Evolutionary conservation across 2,329 filamentous ascomycete species (phyloP), one percentile per base, ranked within the genome.

Genomic region (Xylaria polymorpha): DNA sequence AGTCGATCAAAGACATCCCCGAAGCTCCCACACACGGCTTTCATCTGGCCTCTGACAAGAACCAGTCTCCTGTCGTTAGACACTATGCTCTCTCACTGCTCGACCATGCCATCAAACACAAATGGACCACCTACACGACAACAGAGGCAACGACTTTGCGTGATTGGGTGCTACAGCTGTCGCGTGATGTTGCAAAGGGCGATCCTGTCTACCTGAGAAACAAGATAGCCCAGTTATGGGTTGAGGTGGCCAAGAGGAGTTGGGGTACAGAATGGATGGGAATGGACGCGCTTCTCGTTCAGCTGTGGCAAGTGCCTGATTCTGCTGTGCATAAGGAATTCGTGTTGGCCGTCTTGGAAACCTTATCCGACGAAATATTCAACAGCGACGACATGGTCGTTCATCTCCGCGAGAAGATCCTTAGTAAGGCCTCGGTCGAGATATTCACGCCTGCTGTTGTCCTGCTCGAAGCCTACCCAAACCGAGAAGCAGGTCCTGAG

Each of bases 251-350:
- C 48, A 98, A 98, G 83, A 88, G 95, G 75, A 92, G 90, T 78
- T 99, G 96, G 96, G 93, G 87, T n/a, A 86, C 89, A 39, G 92
- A 96, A 70, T 99, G 97, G 96, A 90, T 92, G 84, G 90, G 97
- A 77, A 97, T 99, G 95, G 97, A 99, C 79, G 83, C 90, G 71
- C 86, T 92, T 77, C 86, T 99, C 64, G 88, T 94, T 53, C 87
- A 90, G 75, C 85, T 98, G 22, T 99, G 96, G 96, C 91, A 94
- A 79, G 80, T 86, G 18, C 85, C 85, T 20, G 86, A 88, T 72
- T 87, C 87, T 32, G 81, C 86, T 39, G 87, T 87, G 8, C 88
- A 91, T 79, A 96, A 97, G 80, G 92, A 96, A 78, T 88, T 98
- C 64, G 94, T 98, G 39, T 86, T 99, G 41, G 92, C 91, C 68